Evolutionary conservation across 768 basidiomycete species (phyloP).

Genomic region (Saitozyma sp.): DNA sequence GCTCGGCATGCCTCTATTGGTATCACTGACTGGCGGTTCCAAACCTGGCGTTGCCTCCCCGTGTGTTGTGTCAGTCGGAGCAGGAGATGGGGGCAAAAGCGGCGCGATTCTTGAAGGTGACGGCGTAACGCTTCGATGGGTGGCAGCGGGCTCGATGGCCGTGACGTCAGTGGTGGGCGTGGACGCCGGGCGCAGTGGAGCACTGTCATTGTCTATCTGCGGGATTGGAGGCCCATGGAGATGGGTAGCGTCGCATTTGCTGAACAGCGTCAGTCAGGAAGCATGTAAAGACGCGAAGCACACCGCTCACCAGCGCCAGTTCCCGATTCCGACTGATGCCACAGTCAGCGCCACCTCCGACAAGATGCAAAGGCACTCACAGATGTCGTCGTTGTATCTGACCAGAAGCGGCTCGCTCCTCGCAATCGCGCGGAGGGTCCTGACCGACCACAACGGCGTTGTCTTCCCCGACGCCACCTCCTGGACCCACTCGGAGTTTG

Average conservation of each 20-base stretch:
- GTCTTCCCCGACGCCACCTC: not conserved
- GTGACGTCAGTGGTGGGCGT: not conserved
- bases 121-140: not conserved
- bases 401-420: not conserved
- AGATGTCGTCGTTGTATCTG: not conserved
- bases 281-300: not conserved
- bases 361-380: not conserved
- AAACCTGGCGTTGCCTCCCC: too few relatives aligned
- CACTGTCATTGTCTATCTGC: not conserved
- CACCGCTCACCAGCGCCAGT: not conserved
- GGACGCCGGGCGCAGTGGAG: not conserved
- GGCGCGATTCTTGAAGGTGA: not conserved
- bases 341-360: not conserved
- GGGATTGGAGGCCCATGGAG: not conserved
- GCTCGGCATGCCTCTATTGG: too few relatives aligned
- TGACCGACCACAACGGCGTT: not conserved
- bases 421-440: not conserved
- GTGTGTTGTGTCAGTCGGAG: too few relatives aligned
- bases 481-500: not conserved
- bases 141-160: not conserved
- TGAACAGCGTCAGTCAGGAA: not conserved
- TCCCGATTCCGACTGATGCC: not conserved
- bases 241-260: not conserved
- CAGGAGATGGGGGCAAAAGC: not conserved
- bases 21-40: too few relatives aligned